phyloP scores from a whole-genome alignment of 179 eudicot species.

The Beta corolliflora region DNA sequence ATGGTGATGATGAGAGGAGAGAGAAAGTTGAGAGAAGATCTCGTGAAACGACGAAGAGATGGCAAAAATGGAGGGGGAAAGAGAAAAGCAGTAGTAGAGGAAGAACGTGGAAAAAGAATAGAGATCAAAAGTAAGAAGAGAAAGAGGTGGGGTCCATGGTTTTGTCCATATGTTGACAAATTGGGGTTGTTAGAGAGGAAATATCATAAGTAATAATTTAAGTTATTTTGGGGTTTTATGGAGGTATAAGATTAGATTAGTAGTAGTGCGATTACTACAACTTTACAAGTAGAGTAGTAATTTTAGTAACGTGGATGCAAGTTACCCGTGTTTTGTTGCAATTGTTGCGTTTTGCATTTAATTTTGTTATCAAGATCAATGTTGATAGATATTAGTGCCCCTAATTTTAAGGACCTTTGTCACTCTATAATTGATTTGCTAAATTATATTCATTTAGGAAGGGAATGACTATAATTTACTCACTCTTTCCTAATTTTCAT shows the following conservation, averaged over 20 bases:
- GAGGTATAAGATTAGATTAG: not conserved
- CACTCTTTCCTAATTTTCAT: no score
- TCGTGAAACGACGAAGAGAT: not conserved
- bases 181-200: not conserved
- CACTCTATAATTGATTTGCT: no score
- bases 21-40: not conserved
- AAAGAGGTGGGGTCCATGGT: not conserved
- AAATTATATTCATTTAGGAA: no score
- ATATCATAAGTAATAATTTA: not conserved
- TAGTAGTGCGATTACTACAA: no score
- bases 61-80: not conserved
- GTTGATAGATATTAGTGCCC: no score
- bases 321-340: no score
- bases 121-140: not conserved
- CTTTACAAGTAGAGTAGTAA: no score
- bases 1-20: not conserved
- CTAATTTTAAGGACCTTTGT: no score
- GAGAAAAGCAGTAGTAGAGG: not conserved
- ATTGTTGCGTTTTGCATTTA: no score
- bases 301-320: no score
- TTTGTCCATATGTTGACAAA: not conserved
- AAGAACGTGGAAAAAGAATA: slow-evolving; percentile 9
- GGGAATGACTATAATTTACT: no score
- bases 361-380: no score
- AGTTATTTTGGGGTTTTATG: not conserved